Percentiles rank a stretch among this genome's conserved stretches.
phyloP scores from a whole-genome alignment of 2,329 filamentous ascomycete genomes.

The Fusarium sp. region DNA sequence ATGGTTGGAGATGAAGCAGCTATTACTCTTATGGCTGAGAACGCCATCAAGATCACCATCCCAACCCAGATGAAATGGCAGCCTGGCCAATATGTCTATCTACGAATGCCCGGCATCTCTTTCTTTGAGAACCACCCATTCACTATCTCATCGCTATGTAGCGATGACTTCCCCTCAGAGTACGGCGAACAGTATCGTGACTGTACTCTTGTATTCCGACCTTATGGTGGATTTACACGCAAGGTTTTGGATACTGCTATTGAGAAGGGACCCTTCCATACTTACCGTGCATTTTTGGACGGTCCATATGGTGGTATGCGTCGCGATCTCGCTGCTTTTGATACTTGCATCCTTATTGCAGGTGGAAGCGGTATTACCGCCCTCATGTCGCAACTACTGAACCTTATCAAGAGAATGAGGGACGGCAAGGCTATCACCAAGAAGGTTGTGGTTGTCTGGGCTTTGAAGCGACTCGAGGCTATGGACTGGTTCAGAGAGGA shows the following conservation, averaged over 20 bases:
- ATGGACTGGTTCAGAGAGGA: slow-evolving; percentile 99
- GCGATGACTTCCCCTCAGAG: slow-evolving; percentile 91
- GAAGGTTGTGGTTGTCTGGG: slow-evolving; percentile 94
- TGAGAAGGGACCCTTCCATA: slow-evolving; percentile 89
- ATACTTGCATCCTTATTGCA: slow-evolving; percentile 92
- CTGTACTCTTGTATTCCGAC: slow-evolving; percentile 91
- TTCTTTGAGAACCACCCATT: slow-evolving; percentile 95
- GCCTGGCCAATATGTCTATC: slow-evolving; percentile 94
- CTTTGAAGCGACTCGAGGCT: slow-evolving; percentile 89
- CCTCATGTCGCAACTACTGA: slow-evolving; percentile 89
- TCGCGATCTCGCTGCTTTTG: slow-evolving; percentile 89
- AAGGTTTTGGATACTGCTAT: slow-evolving; percentile 87
- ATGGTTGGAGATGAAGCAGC: slow-evolving; percentile 93
- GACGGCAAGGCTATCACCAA: slow-evolving; percentile 95
- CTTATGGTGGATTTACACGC: slow-evolving; percentile 91
- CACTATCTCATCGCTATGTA: slow-evolving; percentile 93
- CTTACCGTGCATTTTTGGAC: slow-evolving; percentile 92
- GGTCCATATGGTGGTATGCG: slow-evolving; percentile 97
- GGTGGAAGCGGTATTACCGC: slow-evolving; percentile 96
- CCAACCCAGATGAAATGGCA: slow-evolving; percentile 94
- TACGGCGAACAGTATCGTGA: slow-evolving; percentile 92
- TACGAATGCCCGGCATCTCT: slow-evolving; percentile 93
- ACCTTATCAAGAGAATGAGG: slow-evolving; percentile 96
- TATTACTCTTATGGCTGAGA: slow-evolving; percentile 90
- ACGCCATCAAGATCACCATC: slow-evolving; percentile 95